These are phyloP conservation scores for Syzygium aromaticum DNA, from an alignment of 345 rosid species.

Conservation along the genomic window DNA sequence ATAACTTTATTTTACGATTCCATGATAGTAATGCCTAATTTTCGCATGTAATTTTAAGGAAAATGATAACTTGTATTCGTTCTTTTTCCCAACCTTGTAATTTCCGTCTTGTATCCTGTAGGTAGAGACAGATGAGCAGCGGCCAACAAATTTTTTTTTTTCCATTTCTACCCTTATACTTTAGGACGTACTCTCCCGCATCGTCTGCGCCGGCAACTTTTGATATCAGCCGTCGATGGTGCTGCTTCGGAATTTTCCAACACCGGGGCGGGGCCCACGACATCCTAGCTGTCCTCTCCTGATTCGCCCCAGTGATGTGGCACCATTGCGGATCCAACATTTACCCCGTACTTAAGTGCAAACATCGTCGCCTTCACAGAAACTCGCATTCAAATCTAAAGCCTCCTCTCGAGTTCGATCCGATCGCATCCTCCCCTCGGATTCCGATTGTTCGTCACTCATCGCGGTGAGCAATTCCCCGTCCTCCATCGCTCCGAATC, in stretches of 20 bases:
- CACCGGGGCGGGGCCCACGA: background rate
- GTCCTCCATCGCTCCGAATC: background rate
- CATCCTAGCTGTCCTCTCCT: background rate
- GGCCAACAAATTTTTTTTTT: background rate
- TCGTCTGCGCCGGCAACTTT: background rate
- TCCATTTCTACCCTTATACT: background rate
- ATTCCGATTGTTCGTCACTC: background rate
- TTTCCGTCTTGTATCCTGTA: too few relatives aligned
- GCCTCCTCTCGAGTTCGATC: background rate
- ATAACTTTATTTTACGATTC: background rate
- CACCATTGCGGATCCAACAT: background rate
- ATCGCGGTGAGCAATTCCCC: background rate
- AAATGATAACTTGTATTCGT: background rate
- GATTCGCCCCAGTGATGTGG: background rate
- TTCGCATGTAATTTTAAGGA: background rate
- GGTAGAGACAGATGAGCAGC: background rate
- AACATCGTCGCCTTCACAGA: background rate
- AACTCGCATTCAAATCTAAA: background rate
- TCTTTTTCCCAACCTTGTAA: background rate
- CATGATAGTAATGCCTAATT: background rate
- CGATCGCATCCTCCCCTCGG: background rate
- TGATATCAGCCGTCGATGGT: background rate
- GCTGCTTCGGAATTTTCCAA: background rate
- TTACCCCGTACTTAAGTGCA: background rate
- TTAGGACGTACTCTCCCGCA: background rate